Conservation (phyloP, 106 monocot genomes). For the Apostasia shenzhenica region DNA sequence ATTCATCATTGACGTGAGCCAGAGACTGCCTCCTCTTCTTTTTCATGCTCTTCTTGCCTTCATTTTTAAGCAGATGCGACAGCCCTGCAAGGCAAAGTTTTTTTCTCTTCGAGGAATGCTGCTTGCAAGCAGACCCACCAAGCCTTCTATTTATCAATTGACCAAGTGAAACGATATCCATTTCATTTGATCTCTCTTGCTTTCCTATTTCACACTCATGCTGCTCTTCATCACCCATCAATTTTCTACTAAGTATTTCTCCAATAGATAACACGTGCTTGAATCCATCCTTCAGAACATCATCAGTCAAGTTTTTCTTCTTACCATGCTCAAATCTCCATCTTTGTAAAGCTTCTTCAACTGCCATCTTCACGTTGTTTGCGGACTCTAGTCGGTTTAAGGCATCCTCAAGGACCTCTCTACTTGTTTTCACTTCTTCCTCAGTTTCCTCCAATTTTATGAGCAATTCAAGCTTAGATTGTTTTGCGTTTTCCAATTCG, state of each 20-base stretch:
- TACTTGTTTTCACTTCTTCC: constrained; percentile 37
- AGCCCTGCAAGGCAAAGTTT: constrained; percentile 50
- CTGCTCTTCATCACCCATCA: constrained; percentile 35
- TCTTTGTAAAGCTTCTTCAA: constrained; percentile 62
- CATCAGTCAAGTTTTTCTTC: constrained; percentile 29
- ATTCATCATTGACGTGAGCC: no score
- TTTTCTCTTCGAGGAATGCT: constrained; percentile 49
- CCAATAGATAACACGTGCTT: constrained; percentile 64
- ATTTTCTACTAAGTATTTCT: constrained; percentile 76
- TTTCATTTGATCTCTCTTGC: constrained; percentile 7
- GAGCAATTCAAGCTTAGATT: constrained; percentile 32
- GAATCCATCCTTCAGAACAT: constrained; percentile 13
- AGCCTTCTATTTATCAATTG: constrained; percentile 56
- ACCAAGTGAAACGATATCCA: constrained; percentile 49
- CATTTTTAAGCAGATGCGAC: constrained; percentile 32
- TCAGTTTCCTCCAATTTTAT: constrained; percentile 48
- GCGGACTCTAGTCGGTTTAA: constrained; percentile 55
- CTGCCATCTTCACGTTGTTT: constrained; percentile 48
- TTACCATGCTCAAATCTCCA: constrained; percentile 63
- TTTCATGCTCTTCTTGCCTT: constrained; percentile 40
- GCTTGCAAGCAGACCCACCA: constrained; percentile 21
- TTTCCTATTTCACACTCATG: constrained; percentile 18
- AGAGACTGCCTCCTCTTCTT: constrained; percentile 30
- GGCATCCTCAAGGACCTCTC: constrained; percentile 50
- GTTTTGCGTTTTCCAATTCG: constrained; percentile 53